Percentiles rank a stretch among this genome's conserved stretches.
Conservation (phyloP, 2,329 filamentous ascomycete genomes). For the Xylaria polymorpha region DNA sequence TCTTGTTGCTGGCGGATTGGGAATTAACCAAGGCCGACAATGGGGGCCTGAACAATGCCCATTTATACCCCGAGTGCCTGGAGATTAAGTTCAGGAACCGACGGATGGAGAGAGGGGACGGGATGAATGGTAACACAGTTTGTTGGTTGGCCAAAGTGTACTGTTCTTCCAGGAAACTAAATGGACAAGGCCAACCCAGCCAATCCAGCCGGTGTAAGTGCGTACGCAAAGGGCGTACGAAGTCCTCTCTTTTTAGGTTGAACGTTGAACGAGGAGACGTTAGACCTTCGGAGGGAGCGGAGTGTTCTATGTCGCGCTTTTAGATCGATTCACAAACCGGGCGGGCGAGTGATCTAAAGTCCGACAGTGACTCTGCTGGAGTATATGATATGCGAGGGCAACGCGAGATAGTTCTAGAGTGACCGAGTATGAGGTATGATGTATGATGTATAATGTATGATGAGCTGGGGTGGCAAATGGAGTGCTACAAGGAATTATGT, state of each 20-base stretch:
- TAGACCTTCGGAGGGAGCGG: conserved; percentile 10
- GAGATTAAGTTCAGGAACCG: conserved; percentile 12
- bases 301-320: neutral
- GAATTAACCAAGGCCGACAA: conserved; percentile 36
- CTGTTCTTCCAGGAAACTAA: neutral
- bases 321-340: neutral
- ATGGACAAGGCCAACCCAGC: neutral
- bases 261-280: neutral
- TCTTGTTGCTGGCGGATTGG: conserved; percentile 27
- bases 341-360: conserved; percentile 35
- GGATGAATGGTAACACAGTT: conserved; percentile 1
- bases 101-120: conserved; percentile 6
- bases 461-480: conserved; percentile 3
- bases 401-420: conserved; percentile 10
- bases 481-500: neutral
- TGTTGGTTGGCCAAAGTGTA: conserved; percentile 33
- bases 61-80: conserved; percentile 34
- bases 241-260: neutral
- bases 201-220: neutral
- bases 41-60: conserved; percentile 34
- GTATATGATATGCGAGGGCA: neutral
- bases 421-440: neutral
- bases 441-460: too few relatives aligned
- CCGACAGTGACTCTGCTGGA: conserved; percentile 10
- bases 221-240: neutral